phyloP scores from a whole-genome alignment of 1,284 basidiomycete species.

The Malassezia slooffiae region DNA sequence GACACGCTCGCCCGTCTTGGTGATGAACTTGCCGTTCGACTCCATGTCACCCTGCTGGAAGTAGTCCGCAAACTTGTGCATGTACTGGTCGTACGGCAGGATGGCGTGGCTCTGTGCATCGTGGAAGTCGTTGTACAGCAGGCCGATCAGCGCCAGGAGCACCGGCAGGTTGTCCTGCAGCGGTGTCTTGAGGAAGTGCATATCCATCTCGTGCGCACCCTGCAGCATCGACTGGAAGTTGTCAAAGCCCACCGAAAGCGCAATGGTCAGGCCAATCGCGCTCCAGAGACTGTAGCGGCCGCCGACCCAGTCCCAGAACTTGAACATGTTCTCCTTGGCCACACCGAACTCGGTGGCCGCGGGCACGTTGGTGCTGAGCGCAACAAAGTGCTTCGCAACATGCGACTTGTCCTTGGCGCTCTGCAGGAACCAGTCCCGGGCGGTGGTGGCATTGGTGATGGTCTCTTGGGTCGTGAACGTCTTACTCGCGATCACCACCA shows the following conservation, averaged over 20 bases:
- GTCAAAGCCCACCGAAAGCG: slow-evolving; percentile 81
- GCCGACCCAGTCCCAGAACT: slow-evolving; percentile 99
- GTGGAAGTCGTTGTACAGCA: slow-evolving; percentile 99
- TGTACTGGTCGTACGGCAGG: slow-evolving; percentile 94
- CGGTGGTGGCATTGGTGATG: slow-evolving; percentile 91
- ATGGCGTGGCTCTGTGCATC: slow-evolving; percentile 88
- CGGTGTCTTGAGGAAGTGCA: slow-evolving; percentile 79
- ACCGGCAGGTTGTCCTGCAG: slow-evolving; percentile 87
- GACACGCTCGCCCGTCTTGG: slow-evolving; percentile 82
- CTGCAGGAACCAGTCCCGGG: slow-evolving; percentile 84
- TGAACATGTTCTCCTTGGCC: slow-evolving; percentile 87
- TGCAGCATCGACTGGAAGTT: slow-evolving; percentile 81
- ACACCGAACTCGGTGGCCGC: slow-evolving; percentile 95
- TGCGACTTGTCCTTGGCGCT: slow-evolving; percentile 64
- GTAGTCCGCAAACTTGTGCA: slow-evolving; percentile 98
- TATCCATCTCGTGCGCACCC: slow-evolving; percentile 95
- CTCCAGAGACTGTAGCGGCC: slow-evolving; percentile 97
- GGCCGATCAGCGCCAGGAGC: slow-evolving; percentile 74
- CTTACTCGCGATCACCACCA: slow-evolving; percentile 96
- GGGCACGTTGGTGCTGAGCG: slow-evolving; percentile 87
- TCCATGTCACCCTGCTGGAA: slow-evolving; percentile 99
- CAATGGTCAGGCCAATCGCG: slow-evolving; percentile 90
- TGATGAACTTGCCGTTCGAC: slow-evolving; percentile 92
- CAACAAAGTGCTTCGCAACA: slow-evolving; percentile 97
- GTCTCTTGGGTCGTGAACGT: slow-evolving; percentile 99